Base-by-base conservation (phyloP, 495 filamentous ascomycete genomes). In the Penicillium flavigenum region DNA sequence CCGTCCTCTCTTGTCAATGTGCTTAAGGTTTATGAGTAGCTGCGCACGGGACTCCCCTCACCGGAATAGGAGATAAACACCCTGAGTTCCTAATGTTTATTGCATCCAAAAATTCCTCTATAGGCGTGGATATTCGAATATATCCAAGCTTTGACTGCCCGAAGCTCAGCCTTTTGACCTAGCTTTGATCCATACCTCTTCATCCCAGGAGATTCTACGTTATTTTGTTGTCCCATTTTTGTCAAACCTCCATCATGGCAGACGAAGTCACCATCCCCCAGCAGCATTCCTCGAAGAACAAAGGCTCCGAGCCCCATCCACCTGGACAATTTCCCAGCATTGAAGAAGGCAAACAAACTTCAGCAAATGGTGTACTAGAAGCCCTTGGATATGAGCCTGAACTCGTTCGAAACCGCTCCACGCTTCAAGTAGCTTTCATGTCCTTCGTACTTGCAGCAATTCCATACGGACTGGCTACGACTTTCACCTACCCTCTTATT, bases 401-500 rank as follows among this genome's bases (percentile, higher is more conserved):
- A 56, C 65, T 84, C 51, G 76, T 79, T 12, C 68, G 80, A 58
- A 77, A 77, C 47, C 65, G 83, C 32, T 80, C 79, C 56, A 82
- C 82, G 3, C 53, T 61, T 8, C 62, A 65, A 12, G 59, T 65
- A 16, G 56, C 63, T 19, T 63, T 60, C 39, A 63, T 66, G 64
- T 76, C 71, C 48, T 79, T 78, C 48, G 75, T 76, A 22, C 77
- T 79, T 51, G 76, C 77, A 61, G 74, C 76, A 5, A 75, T 73
- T 16, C 85, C 85, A 7, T 87, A 83, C 60, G 85, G 85, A 51
- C 71, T 86, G 22, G 78, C 78, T 47, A 86, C 85, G 8, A 87
- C 85, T 27, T 71, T 87, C 53, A 83, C 81, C 67, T 85, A 85
- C 56, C 80, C 82, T 4, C 73, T 87, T 22, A 75, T 80, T 42